Base-by-base conservation (phyloP, 2,329 filamentous ascomycete species). In the Nemania serpens region DNA sequence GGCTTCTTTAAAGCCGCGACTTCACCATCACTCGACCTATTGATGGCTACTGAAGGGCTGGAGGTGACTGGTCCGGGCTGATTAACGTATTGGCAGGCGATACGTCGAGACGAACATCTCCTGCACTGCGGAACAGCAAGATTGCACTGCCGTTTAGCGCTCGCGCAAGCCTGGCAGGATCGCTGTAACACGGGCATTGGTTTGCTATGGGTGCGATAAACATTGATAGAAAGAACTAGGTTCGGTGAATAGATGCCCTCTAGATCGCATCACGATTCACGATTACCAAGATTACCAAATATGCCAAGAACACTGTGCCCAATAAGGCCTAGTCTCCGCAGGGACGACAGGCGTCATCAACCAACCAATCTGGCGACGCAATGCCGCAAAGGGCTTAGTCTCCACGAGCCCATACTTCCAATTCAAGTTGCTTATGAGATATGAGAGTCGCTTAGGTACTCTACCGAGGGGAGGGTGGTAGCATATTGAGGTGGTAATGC, bases 291-390 rank as follows among this genome's bases (percentile, higher is more conserved):
- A 7, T 7, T 7, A 37, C 15, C 47, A n/a, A 39, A 22, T 1
- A 22, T 42, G 36, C 49, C 39, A 53, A 43, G 50, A 43, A 15
- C 34, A 29, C 17, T 11, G 5, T 37, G 17, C 41, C 50, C 12
- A 43, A 36, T 43, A 37, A 43, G 50, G 39, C 17, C 22, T 53
- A 53, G 50, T 53, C 50, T 53, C 50, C 50, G 50, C 50, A 53
- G 22, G 2, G 15, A n/a, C 11, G 36, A 39, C 11, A 3, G 15
- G 11, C 11, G 36, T 39, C 25, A 7, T 4, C 25, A 7, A 39
- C 36, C 36, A n/a, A 39, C 36, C 15, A 39, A 39, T n/a, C 11
- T n/a, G 11, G 36, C 11, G 11, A 39, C 11, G 11, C 3, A 39
- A 39, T n/a, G 36, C 11, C 36, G 36, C 11, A 39, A 39, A 39